Evolutionary conservation across 306 rosid species (phyloP).

Genomic region (Cucumis cinereus): DNA sequence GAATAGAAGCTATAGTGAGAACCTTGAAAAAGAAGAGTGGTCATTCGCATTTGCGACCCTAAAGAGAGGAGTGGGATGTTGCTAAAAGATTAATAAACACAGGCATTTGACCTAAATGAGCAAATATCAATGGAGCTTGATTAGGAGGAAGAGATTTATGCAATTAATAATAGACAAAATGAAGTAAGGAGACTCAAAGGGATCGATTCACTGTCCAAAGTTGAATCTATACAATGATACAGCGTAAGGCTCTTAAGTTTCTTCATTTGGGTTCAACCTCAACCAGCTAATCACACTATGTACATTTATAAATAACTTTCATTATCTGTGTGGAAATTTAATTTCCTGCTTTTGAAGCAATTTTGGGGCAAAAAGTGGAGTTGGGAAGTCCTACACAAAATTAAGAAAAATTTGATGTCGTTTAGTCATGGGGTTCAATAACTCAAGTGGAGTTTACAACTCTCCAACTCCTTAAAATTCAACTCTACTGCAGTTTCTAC

Average conservation of each 20-base stretch:
- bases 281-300: not conserved
- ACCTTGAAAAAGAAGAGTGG: not conserved
- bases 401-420: too few species aligned
- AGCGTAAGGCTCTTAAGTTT: not conserved
- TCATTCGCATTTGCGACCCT: too few species aligned
- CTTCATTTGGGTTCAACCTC: not conserved
- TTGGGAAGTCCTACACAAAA: too few species aligned
- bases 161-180: not conserved
- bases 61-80: too few species aligned
- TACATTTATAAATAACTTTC: too few species aligned
- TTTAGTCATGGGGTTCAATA: too few species aligned
- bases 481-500: not conserved
- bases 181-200: not conserved
- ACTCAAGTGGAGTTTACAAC: too few species aligned
- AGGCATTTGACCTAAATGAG: not conserved
- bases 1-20: not conserved
- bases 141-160: not conserved
- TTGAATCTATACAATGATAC: not conserved
- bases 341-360: too few species aligned
- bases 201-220: not conserved
- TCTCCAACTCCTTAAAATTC: too few species aligned
- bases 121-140: not conserved
- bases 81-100: too few species aligned
- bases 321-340: too few species aligned
- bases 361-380: too few species aligned